phyloP scores from a whole-genome alignment of 371 early-diverging fungal species.

The Mortierella polycephala region DNA sequence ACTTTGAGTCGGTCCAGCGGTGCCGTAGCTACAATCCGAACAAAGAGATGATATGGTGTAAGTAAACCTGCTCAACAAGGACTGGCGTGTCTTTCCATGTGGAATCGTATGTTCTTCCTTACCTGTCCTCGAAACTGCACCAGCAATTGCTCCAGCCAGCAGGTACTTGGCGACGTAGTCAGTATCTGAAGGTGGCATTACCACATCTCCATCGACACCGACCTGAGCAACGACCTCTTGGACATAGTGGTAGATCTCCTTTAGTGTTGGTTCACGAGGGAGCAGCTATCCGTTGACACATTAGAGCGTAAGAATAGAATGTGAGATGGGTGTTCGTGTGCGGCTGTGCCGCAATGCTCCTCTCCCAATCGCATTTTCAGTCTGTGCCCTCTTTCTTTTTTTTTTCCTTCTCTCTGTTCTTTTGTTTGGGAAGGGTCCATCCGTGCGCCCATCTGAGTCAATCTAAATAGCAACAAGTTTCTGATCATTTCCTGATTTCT shows the following conservation, averaged over 20 bases:
- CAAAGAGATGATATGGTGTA: neutral
- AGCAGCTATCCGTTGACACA: constrained; percentile 36
- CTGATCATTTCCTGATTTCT: constrained; percentile 1
- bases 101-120: neutral
- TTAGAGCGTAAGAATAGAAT: too few species aligned
- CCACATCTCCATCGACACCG: constrained; percentile 69
- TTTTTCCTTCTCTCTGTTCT: neutral
- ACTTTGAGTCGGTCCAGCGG: constrained; percentile 82
- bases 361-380: neutral
- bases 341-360: neutral
- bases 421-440: too few species aligned
- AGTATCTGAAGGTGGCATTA: constrained; percentile 62
- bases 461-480: too few species aligned
- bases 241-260: constrained; percentile 73
- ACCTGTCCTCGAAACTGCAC: constrained; percentile 78
- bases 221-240: constrained; percentile 65
- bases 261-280: constrained; percentile 61
- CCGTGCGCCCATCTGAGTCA: too few species aligned
- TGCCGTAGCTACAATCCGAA: constrained; percentile 64
- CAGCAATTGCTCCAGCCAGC: constrained; percentile 79
- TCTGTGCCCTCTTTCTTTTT: constrained; percentile 1
- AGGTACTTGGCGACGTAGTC: constrained; percentile 67
- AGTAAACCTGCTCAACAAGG: too few species aligned
- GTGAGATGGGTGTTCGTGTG: neutral
- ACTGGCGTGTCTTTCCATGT: too few species aligned